These are phyloP conservation scores for Phytophthora agathidicida DNA, from an alignment of 352 stramenopile species.

Conservation along the genomic window DNA sequence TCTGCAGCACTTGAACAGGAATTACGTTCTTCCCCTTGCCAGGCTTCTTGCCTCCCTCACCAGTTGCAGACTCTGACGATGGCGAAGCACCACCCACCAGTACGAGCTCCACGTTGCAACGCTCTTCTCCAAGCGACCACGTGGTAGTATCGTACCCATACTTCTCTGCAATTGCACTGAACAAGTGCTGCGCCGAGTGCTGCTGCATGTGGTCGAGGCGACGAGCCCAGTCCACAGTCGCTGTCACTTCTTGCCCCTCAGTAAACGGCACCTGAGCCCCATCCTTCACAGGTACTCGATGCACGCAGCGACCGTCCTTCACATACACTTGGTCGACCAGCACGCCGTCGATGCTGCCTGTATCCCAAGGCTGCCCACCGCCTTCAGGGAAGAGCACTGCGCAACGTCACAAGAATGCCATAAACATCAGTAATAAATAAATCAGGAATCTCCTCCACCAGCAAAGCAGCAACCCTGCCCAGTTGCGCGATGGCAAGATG, in stretches of 20 bases:
- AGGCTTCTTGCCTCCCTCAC: conserved; percentile 24
- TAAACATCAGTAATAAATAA: conserved; percentile 15
- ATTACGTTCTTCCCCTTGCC: conserved; percentile 51
- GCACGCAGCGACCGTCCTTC: conserved; percentile 69
- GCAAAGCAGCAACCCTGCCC: not conserved
- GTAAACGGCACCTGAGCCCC: conserved; percentile 36
- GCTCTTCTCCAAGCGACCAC: conserved; percentile 76
- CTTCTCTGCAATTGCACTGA: conserved; percentile 83
- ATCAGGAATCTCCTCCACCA: not conserved
- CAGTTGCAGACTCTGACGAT: not conserved
- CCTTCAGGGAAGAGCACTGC: conserved; percentile 89
- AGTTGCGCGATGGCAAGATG: not conserved
- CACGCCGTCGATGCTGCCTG: conserved; percentile 54
- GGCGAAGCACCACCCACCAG: conserved; percentile 21
- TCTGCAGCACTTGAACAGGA: conserved; percentile 40
- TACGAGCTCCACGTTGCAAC: conserved; percentile 84
- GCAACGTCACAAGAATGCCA: conserved; percentile 4
- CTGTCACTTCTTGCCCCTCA: conserved; percentile 55
- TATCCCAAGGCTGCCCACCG: conserved; percentile 88
- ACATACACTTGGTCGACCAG: conserved; percentile 68
- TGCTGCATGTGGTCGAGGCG: conserved; percentile 91
- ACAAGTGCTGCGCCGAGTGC: conserved; percentile 89
- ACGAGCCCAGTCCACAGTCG: conserved; percentile 74
- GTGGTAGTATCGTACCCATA: conserved; percentile 79
- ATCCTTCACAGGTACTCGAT: conserved; percentile 44